Evolutionary conservation across 2,329 filamentous ascomycete genomes (phyloP), one percentile per base, ranked within the genome.

Genomic region (Penicillium sp.): DNA sequence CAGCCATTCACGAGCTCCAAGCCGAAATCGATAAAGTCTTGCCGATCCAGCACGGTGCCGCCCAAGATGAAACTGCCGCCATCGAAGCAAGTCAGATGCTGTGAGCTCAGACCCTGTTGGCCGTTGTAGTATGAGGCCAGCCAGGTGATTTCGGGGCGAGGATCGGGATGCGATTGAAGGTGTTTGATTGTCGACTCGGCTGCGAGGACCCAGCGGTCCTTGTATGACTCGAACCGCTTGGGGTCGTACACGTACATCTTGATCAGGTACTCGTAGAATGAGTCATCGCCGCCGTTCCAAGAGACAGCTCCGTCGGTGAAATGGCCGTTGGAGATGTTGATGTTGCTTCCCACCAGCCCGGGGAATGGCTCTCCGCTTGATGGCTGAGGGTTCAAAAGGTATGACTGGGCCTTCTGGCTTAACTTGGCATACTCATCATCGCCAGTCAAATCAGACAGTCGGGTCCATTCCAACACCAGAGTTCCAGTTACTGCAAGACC

Each of bases 201-300:
- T 2, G 90, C 90, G 1, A 79, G 68, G 40, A 90, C 75, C 90
- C 90, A 96, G 46, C 85, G 84, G 59, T 92, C 86, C 64, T 80
- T 85, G 75, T 93, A 91, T 3, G 72, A 58, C 2, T 66, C 72
- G 65, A 89, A 95, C 3, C 84, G 80, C 6, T 70, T 63, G 0
- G 84, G 79, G 67, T 93, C 87, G 70, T 95, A 95, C 52, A 93
- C 73, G 65, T 86, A 95, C 89, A 94, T 93, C 78, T 96, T 96
- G 72, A 96, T 87, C 32, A 96, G 82, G 66, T 95, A 95, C 74
- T 95, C 90, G 75, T 95, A 96, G 75, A 87, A 95, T 41, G 86
- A 90, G 71, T 95, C 90, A 31, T 82, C 82, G 7, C 88, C 87
- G 48, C 87, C 90, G 38, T 83, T 82, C 90, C 90, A 96, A 42